A percentile compares a stretch with the other conserved stretches of the same genome.
These are phyloP conservation scores for Xeromyces bisporus DNA, from an alignment of 495 filamentous ascomycete species.

Conservation along the genomic window DNA sequence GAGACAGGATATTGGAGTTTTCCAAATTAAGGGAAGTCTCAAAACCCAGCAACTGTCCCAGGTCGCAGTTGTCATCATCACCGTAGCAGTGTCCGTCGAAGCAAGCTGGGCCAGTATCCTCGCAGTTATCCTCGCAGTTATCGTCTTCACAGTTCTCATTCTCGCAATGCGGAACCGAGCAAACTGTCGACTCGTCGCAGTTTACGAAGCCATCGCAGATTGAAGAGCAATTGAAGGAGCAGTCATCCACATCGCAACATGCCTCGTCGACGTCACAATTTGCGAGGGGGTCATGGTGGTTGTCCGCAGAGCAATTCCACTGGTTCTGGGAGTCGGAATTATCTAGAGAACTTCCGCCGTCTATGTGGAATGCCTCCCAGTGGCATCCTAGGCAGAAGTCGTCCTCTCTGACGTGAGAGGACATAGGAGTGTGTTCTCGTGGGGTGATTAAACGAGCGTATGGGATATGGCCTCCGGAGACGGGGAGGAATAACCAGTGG, in stretches of 20 bases:
- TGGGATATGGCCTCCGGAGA: not conserved
- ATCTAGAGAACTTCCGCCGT: constrained; percentile 13
- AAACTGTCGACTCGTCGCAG: constrained; percentile 24
- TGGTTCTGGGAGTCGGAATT: constrained; percentile 8
- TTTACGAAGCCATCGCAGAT: constrained; percentile 30
- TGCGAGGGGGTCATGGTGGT: constrained; percentile 12
- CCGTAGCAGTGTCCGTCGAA: constrained; percentile 28
- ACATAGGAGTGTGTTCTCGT: constrained; percentile 12
- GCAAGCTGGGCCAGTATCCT: constrained; percentile 20
- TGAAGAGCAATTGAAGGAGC: constrained; percentile 24
- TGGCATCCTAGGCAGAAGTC: constrained; percentile 30
- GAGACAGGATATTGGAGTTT: constrained; percentile 12
- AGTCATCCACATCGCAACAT: constrained; percentile 30
- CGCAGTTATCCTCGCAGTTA: no score
- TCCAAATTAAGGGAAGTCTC: constrained; percentile 17
- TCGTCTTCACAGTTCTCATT: constrained; percentile 12
- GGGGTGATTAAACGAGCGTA: not conserved
- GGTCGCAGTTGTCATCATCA: constrained; percentile 10
- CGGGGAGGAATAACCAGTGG: not conserved
- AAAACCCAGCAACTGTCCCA: constrained; percentile 22
- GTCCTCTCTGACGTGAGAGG: constrained; percentile 16
- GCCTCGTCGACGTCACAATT: constrained; percentile 18
- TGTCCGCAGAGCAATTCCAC: constrained; percentile 19
- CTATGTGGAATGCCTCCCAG: constrained; percentile 26
- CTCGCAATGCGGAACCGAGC: constrained; percentile 24